A percentile compares a stretch with the other conserved stretches of the same genome.
phyloP scores from a whole-genome alignment of 2,329 filamentous ascomycete species.

The Alternaria panax region DNA sequence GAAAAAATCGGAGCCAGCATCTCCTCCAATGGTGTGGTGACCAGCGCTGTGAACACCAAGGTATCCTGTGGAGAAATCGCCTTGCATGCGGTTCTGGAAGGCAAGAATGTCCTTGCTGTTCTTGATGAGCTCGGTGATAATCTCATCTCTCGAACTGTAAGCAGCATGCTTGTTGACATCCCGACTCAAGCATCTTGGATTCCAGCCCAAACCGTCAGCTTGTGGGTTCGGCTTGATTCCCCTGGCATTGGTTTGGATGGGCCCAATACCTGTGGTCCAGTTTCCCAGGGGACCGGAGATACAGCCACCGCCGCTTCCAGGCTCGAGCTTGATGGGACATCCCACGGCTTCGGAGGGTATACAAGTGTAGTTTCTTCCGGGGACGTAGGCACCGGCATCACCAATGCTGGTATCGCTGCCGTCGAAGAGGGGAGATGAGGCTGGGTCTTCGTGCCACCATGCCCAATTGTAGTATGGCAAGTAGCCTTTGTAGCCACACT shows the following conservation, averaged over 20 bases:
- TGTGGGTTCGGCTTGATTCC: constrained; percentile 39
- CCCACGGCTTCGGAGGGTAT: constrained; percentile 18
- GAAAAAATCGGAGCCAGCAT: constrained; percentile 47
- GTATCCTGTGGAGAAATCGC: constrained; percentile 17
- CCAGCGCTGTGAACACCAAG: constrained; percentile 55
- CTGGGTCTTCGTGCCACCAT: constrained; percentile 53
- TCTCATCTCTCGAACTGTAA: constrained; percentile 29
- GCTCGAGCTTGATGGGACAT: constrained; percentile 1
- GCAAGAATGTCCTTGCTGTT: constrained; percentile 30
- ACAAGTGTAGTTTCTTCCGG: constrained; percentile 36
- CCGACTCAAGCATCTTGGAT: constrained; percentile 49
- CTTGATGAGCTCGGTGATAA: constrained; percentile 30
- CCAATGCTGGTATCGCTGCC: constrained; percentile 58
- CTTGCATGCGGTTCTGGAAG: constrained; percentile 51
- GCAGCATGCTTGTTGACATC: constrained; percentile 39
- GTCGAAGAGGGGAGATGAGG: constrained; percentile 62
- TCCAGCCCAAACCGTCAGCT: constrained; percentile 34
- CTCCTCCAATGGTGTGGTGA: constrained; percentile 45
- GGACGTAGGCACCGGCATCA: constrained; percentile 54
- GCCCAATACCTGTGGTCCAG: constrained; percentile 55
- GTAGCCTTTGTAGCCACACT: constrained; percentile 53
- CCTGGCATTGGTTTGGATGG: constrained; percentile 49
- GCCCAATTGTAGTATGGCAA: constrained; percentile 63
- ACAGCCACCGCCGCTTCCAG: constrained; percentile 63
- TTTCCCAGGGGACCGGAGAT: constrained; percentile 60